Evolutionary conservation across 768 basidiomycete genomes (phyloP).

Genomic region (Leccinum subtestaceum): DNA sequence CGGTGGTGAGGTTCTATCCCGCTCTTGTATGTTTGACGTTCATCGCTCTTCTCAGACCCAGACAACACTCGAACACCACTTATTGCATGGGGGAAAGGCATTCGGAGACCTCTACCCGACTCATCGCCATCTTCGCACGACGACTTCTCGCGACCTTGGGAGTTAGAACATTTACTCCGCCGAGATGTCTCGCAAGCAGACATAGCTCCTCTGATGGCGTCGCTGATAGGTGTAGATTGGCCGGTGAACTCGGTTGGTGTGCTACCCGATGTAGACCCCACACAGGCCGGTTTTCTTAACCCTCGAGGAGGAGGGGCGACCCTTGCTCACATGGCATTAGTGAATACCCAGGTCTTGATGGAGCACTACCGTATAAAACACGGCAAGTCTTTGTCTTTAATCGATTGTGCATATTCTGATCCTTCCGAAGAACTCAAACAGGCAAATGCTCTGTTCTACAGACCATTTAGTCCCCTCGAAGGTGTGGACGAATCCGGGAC

Average conservation of each 20-base stretch:
- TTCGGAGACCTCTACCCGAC: constrained; percentile 67
- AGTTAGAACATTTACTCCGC: constrained; percentile 53
- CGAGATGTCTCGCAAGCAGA: constrained; percentile 85
- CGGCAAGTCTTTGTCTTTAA: constrained; percentile 40
- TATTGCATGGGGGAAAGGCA: constrained; percentile 77
- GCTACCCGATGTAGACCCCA: constrained; percentile 69
- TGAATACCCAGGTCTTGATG: constrained; percentile 68
- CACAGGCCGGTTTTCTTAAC: constrained; percentile 55
- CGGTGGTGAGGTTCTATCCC: constrained; percentile 52
- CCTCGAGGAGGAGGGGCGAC: constrained; percentile 44
- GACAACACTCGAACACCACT: constrained; percentile 87
- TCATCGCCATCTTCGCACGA: constrained; percentile 60
- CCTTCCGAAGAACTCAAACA: constrained; percentile 54
- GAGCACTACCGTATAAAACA: constrained; percentile 80
- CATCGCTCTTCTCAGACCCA: constrained; percentile 53
- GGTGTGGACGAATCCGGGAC: constrained; percentile 23
- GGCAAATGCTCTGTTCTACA: constrained; percentile 56
- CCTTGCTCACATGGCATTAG: constrained; percentile 52
- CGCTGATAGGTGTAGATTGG: constrained; percentile 68
- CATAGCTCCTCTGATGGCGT: constrained; percentile 73
- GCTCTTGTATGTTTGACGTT: constrained; percentile 1
- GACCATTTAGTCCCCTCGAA: constrained; percentile 54
- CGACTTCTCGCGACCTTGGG: constrained; percentile 64
- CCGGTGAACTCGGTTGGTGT: constrained; percentile 84
- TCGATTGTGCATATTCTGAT: constrained; percentile 2